These are phyloP conservation scores for Ustilago sp. DNA, from an alignment of 1,284 basidiomycete genomes.

Conservation along the genomic window DNA sequence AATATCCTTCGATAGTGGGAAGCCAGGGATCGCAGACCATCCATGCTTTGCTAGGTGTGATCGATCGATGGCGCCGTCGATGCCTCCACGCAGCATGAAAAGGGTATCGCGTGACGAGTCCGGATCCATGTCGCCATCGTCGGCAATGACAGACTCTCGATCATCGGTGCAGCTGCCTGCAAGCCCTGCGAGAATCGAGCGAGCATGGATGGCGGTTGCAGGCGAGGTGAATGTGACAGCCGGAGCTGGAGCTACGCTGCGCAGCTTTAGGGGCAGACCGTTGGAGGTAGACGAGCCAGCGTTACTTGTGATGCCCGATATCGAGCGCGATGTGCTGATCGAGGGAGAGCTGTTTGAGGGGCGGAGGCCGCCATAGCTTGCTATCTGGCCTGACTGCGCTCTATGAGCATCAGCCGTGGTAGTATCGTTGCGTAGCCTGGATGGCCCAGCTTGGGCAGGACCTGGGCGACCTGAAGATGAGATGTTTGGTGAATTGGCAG, in stretches of 20 bases:
- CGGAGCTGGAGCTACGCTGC: slow-evolving; percentile 47
- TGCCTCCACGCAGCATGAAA: slow-evolving; percentile 31
- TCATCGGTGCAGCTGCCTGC: slow-evolving; percentile 49
- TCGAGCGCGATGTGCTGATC: slow-evolving; percentile 20
- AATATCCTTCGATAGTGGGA: slow-evolving; percentile 62
- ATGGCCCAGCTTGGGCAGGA: slow-evolving; percentile 18
- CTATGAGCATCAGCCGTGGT: not conserved
- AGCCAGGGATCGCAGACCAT: slow-evolving; percentile 62
- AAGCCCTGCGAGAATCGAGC: slow-evolving; percentile 27
- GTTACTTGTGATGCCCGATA: slow-evolving; percentile 12
- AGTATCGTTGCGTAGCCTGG: slow-evolving; percentile 5
- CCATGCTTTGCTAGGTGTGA: slow-evolving; percentile 50
- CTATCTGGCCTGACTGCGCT: not conserved
- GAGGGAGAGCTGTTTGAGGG: slow-evolving; percentile 27
- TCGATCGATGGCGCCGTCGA: slow-evolving; percentile 34
- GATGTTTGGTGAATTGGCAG: slow-evolving; percentile 7
- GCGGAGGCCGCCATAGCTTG: slow-evolving; percentile 14
- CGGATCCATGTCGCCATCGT: slow-evolving; percentile 44
- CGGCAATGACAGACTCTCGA: slow-evolving; percentile 39
- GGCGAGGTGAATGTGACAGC: slow-evolving; percentile 55
- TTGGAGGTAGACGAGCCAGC: slow-evolving; percentile 10
- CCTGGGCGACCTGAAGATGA: slow-evolving; percentile 24
- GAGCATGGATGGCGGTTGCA: slow-evolving; percentile 46
- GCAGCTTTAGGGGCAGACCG: slow-evolving; percentile 35
- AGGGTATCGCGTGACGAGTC: slow-evolving; percentile 46